These are phyloP conservation scores for Diaporthe amygdali DNA, from an alignment of 2,329 filamentous ascomycete genomes.

Conservation along the genomic window DNA sequence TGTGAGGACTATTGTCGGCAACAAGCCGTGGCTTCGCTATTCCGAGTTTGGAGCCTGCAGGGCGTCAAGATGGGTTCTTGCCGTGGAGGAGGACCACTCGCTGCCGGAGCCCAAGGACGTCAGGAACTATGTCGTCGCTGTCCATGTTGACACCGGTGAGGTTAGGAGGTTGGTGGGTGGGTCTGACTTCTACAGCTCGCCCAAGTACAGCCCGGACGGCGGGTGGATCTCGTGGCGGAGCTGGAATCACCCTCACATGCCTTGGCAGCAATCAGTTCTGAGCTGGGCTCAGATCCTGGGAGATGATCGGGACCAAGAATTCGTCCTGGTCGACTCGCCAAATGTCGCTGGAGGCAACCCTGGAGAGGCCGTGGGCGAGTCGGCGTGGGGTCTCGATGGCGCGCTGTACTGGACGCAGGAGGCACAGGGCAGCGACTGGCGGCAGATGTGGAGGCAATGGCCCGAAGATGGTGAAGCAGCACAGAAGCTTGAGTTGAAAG, in stretches of 20 bases:
- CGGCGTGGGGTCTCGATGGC: slow-evolving; percentile 55
- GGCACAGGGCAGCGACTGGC: slow-evolving; percentile 42
- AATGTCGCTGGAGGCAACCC: slow-evolving; percentile 27
- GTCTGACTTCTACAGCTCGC: slow-evolving; percentile 59
- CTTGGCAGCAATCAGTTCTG: slow-evolving; percentile 53
- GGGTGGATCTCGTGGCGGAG: slow-evolving; percentile 55
- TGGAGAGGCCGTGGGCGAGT: slow-evolving; percentile 52
- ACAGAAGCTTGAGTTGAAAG: slow-evolving; percentile 37
- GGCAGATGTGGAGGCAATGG: slow-evolving; percentile 48
- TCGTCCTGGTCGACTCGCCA: slow-evolving; percentile 34
- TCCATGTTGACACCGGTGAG: slow-evolving; percentile 46
- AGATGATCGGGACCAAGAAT: slow-evolving; percentile 32
- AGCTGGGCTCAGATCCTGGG: slow-evolving; percentile 46
- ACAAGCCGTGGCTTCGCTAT: slow-evolving; percentile 43
- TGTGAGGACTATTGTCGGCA: slow-evolving; percentile 38
- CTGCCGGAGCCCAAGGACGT: slow-evolving; percentile 38
- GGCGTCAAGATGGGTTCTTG: slow-evolving; percentile 48
- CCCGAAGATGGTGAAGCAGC: slow-evolving; percentile 33
- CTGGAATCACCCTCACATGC: slow-evolving; percentile 60
- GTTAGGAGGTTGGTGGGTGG: slow-evolving; percentile 45
- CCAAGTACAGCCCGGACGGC: slow-evolving; percentile 53
- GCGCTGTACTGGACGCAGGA: slow-evolving; percentile 55
- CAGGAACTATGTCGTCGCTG: slow-evolving; percentile 44
- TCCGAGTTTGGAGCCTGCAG: slow-evolving; percentile 51
- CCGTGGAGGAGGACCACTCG: slow-evolving; percentile 57